Evolutionary conservation across 352 stramenopile species (phyloP).

Genomic region (Phytophthora pluvialis): DNA sequence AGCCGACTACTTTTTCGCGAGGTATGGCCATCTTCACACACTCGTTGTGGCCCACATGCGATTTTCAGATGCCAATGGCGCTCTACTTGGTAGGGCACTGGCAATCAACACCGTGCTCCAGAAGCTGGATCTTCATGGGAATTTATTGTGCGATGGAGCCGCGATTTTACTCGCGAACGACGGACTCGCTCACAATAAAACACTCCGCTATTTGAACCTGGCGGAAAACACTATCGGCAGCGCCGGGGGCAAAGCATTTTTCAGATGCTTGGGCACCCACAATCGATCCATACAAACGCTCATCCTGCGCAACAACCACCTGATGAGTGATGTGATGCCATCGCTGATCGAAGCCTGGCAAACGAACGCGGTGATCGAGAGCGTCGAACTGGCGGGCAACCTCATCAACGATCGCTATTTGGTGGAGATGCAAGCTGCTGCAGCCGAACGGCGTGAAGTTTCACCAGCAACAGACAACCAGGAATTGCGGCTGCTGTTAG

Average conservation of each 20-base stretch:
- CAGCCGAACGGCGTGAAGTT: conserved; percentile 39
- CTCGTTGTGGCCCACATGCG: conserved; percentile 52
- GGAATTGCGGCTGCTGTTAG: conserved; percentile 57
- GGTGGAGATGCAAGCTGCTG: conserved; percentile 25
- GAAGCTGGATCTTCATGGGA: conserved; percentile 67
- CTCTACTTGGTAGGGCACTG: conserved; percentile 49
- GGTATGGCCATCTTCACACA: conserved; percentile 61
- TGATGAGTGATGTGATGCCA: conserved; percentile 59
- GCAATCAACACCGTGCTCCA: conserved; percentile 64
- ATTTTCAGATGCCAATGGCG: conserved; percentile 47
- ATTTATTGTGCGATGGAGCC: conserved; percentile 51
- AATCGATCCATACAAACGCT: conserved; percentile 57
- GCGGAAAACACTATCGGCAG: conserved; percentile 68
- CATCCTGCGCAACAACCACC: conserved; percentile 66
- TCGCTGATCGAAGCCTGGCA: conserved; percentile 41
- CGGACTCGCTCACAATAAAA: conserved; percentile 50
- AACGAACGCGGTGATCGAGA: conserved; percentile 47
- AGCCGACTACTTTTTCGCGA: conserved; percentile 79
- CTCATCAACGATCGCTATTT: conserved; percentile 57
- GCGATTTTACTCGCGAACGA: conserved; percentile 44
- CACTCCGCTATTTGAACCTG: conserved; percentile 61
- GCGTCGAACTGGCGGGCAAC: conserved; percentile 63
- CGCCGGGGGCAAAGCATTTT: conserved; percentile 52
- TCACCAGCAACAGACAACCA: conserved; percentile 27
- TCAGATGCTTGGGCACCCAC: conserved; percentile 37